Base-by-base conservation (phyloP, 140 eudicot genomes). In the Oenanthe javanica region DNA sequence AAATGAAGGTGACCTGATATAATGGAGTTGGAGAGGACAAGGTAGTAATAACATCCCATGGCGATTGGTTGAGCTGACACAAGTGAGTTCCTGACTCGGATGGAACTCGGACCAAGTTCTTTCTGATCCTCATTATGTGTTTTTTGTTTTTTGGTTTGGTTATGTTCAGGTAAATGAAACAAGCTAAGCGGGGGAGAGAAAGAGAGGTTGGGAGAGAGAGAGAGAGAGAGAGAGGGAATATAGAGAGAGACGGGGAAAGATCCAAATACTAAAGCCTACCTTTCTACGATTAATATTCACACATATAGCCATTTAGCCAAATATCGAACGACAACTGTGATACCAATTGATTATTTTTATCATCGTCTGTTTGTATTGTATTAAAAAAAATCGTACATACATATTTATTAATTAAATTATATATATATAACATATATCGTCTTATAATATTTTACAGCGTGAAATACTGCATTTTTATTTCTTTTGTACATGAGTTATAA, bases 51-150 rank as follows among this genome's bases (percentile, higher is more conserved):
- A 86, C 67, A 45, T 86, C 89, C 89, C 89, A 86, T 19, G 89
- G 89, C 59, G 86, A 83, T 52, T 86, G 89, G 55, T 86, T 86
- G 74, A 86, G 89, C 69, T 80, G 85, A 31, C 89, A 86, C 12
- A 48, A 31, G 23, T 76, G 77, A 40, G 82, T 38, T 55, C 36
- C 54, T 6, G 83, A 16, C 18, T 27, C 42, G 63, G 48, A 71
- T 40, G 46, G 9, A 69, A 69, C 75, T 69, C 45, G 75, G 27
- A 57, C 27, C 1, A 10, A 77, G 66, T 86, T 79, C 46, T 77
- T 86, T 77, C 88, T 43, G 67, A 86, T 79, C 66, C 86, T 86
- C 88, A 86, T 85, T 7, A 16, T 16, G 3, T 15, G 14, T 23
- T 36, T 67, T 31, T 42, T 3, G 4, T 3, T 42, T 3, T 42